These are phyloP conservation scores for Chlamydomonas asymmetrica DNA, from an alignment of 139 green algal species.

Conservation along the genomic window DNA sequence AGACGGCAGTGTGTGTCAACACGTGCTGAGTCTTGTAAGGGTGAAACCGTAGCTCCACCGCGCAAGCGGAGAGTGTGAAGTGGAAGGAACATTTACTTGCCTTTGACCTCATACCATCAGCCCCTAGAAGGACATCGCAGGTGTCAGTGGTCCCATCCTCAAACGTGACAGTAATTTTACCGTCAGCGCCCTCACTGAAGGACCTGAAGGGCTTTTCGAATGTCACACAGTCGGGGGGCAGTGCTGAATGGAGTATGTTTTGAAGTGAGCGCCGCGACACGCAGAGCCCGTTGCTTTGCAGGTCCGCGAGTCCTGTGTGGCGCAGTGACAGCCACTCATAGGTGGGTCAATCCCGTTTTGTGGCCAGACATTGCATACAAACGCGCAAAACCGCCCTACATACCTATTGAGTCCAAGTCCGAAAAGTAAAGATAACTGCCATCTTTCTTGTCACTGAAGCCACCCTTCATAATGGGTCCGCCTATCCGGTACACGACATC, in stretches of 20 bases:
- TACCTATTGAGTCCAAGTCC: constrained; percentile 6
- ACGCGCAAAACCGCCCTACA: neutral
- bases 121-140: constrained; percentile 87
- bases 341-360: neutral
- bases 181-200: neutral
- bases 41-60: neutral
- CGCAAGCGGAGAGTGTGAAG: neutral
- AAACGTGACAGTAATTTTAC: constrained; percentile 31
- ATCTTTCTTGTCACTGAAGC: neutral
- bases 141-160: constrained; percentile 62
- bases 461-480: constrained; percentile 12
- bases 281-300: constrained; percentile 15
- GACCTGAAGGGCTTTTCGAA: neutral
- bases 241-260: neutral
- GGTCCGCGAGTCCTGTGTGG: constrained; percentile 2
- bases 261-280: constrained; percentile 13
- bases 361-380: neutral
- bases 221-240: neutral
- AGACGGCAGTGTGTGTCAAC: neutral
- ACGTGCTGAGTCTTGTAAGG: neutral
- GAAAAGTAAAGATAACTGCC: constrained; percentile 28
- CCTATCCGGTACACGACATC: constrained; percentile 13
- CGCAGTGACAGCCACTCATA: neutral
- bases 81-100: neutral
- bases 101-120: constrained; percentile 87